These are phyloP conservation scores for Parathielavia hyrcaniae DNA, from an alignment of 495 filamentous ascomycete genomes.

Conservation along the genomic window DNA sequence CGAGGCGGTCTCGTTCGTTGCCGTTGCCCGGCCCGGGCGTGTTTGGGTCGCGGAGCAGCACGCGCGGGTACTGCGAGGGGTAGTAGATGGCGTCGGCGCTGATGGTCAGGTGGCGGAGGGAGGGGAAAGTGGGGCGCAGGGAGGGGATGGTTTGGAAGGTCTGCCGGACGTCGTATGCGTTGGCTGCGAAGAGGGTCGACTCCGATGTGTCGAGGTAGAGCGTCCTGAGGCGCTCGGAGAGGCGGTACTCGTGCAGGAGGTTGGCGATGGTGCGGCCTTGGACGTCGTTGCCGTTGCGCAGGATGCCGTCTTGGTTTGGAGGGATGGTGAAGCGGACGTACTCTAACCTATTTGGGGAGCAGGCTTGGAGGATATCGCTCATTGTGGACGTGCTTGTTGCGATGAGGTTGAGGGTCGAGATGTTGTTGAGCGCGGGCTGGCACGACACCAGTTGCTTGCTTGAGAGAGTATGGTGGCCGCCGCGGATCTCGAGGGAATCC, in stretches of 20 bases:
- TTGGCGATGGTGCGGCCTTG: neutral
- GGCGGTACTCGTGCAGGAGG: neutral
- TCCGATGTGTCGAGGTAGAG: neutral
- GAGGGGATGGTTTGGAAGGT: neutral
- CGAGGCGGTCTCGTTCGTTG: neutral
- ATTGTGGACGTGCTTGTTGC: neutral
- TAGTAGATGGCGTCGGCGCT: conserved; percentile 9
- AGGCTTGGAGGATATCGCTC: neutral
- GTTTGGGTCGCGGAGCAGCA: conserved; percentile 3
- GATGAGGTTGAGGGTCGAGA: neutral
- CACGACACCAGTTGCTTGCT: neutral
- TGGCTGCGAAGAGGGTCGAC: neutral
- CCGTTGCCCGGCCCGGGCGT: neutral
- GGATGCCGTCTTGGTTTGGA: no score
- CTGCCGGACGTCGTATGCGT: neutral
- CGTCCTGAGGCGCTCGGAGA: neutral
- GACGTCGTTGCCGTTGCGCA: neutral
- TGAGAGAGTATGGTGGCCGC: neutral
- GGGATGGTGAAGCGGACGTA: conserved; percentile 1
- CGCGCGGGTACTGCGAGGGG: neutral
- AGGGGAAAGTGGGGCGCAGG: neutral
- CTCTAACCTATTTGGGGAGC: neutral
- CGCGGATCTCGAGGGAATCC: neutral
- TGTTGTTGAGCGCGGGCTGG: neutral
- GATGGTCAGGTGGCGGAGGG: conserved; percentile 4